Evolutionary conservation across 345 rosid genomes (phyloP), one percentile per base, ranked within the genome.

Genomic region (Clausena lansium): DNA sequence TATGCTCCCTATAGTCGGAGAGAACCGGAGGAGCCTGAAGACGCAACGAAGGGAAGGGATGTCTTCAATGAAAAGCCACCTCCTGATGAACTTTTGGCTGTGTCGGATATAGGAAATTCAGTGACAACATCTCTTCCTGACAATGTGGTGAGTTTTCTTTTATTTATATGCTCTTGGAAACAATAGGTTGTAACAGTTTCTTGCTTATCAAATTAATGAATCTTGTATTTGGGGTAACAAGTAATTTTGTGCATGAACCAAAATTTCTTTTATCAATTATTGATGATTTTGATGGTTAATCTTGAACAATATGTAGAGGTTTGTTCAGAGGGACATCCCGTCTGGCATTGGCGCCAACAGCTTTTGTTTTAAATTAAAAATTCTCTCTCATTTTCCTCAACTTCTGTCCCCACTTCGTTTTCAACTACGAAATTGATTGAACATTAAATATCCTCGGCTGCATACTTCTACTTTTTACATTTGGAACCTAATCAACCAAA

Each of bases 1-100:
- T 78, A 60, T 82, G 71, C 36, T 78, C 58, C 76, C 41, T 73
- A 81, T 76, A 93, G 97, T 84, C 92, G 85, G 81, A 89, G 99
- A 89, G 99, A 91, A 86, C 98, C 99, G 13, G 98, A 91, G 88
- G 99, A 96, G 81, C 94, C 98, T 73, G 98, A 92, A 79, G 99
- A 96, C 83, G 88, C 97, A 72, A 92, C 91, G 70, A 95, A 96
- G 82, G 98, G 99, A 58, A 94, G 99, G 74, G 97, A 91, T 61
- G 94, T 93, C 74, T 93, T 96, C 79, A 94, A 94, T 79, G 99
- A 96, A 85, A 96, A 96, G 86, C 99, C 99, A 67, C 95, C 98
- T 30, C 86, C 98, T 27, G 98, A 96, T 86, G 99, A 96, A 85
- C 97, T 96, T 85, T 76, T 96, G 95, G 83, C 99, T 71, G 98